Conservation (phyloP, 2,329 filamentous ascomycete species). For the Colletotrichum tropicale region DNA sequence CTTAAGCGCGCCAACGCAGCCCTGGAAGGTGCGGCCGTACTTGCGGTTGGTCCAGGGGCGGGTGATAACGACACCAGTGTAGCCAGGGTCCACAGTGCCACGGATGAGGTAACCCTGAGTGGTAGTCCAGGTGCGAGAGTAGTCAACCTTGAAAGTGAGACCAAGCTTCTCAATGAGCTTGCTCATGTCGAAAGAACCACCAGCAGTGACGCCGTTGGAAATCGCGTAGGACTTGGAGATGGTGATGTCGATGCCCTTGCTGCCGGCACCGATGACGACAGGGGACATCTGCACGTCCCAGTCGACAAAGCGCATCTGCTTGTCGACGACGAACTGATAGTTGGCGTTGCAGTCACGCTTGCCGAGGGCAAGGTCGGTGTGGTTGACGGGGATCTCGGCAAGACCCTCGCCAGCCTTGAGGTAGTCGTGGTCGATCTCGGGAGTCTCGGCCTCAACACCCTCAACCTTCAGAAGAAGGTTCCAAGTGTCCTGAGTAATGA, state of each 20-base stretch:
- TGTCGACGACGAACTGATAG: not conserved
- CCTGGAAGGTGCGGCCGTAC: constrained; percentile 15
- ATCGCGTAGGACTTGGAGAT: constrained; percentile 9
- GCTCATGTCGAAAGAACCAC: not conserved
- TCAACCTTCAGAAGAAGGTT: not conserved
- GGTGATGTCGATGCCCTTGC: constrained; percentile 10
- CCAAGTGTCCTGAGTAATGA: not conserved
- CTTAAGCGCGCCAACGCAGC: constrained; percentile 3
- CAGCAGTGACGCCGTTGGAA: not conserved
- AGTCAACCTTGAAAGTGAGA: not conserved
- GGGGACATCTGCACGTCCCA: constrained; percentile 20
- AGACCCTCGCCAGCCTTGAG: not conserved
- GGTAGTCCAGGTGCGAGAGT: constrained; percentile 13
- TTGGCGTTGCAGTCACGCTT: constrained; percentile 9
- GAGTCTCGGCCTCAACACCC: not conserved
- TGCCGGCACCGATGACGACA: constrained; percentile 8
- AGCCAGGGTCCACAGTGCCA: constrained; percentile 2
- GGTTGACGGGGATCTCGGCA: not conserved
- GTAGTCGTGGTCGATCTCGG: not conserved
- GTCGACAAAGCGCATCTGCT: constrained; percentile 13
- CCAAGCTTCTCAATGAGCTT: constrained; percentile 5
- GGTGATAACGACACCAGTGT: constrained; percentile 10
- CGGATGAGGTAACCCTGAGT: not conserved
- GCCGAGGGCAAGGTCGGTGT: not conserved
- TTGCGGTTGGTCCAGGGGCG: constrained; percentile 16